Conservation (phyloP, 768 basidiomycete species). For the Leccinum fibrillosum region DNA sequence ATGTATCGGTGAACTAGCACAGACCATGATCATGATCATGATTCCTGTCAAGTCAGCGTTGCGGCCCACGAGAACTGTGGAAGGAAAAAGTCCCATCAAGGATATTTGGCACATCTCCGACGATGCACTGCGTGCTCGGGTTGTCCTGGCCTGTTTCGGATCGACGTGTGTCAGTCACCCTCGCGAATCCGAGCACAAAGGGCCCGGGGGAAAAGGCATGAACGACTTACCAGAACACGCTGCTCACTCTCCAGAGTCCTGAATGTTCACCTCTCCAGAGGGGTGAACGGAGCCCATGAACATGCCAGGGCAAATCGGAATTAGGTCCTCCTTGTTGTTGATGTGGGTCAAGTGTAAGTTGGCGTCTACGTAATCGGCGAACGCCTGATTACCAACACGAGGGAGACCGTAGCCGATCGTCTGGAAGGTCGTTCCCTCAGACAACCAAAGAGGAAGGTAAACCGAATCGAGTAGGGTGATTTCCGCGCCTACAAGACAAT, state of each 20-base stretch:
- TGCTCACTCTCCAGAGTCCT: conserved; percentile 47
- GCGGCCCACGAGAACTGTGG: no score
- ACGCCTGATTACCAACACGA: not conserved
- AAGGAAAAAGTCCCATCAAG: conserved; percentile 30
- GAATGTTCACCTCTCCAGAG: conserved; percentile 42
- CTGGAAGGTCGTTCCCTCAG: not conserved
- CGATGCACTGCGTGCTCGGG: conserved; percentile 33
- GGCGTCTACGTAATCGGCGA: conserved; percentile 23
- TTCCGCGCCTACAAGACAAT: no score
- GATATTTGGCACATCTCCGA: conserved; percentile 28
- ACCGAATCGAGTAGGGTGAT: no score
- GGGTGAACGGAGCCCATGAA: conserved; percentile 41
- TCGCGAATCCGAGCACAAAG: not conserved
- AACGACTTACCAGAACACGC: conserved; percentile 47
- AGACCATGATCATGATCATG: no score
- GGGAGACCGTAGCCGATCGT: conserved; percentile 22
- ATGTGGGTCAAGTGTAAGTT: conserved; percentile 47
- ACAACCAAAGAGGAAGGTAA: no score
- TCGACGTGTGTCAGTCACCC: not conserved
- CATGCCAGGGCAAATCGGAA: conserved; percentile 35
- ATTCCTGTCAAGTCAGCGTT: no score
- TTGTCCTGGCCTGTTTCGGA: conserved; percentile 51
- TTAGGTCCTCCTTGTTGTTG: conserved; percentile 46
- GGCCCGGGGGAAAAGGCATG: no score
- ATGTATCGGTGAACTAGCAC: no score